Evolutionary conservation across 768 basidiomycete genomes (phyloP).

Genomic region (Rubroboletus satanas): DNA sequence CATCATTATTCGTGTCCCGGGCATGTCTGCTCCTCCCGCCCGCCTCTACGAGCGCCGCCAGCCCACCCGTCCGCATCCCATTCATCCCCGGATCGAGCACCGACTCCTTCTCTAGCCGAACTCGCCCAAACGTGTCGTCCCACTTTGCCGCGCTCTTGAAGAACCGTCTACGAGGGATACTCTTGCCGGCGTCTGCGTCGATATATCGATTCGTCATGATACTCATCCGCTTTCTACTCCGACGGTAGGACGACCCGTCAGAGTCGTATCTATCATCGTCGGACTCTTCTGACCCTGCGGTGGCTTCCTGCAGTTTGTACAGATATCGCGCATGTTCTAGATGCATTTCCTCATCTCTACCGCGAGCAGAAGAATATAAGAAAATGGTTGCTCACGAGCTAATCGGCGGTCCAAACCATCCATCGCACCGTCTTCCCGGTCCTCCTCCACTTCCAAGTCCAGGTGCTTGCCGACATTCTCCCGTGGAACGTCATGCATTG

Average conservation of each 20-base stretch:
- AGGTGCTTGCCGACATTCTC: conserved; percentile 64
- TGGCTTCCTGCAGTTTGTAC: conserved; percentile 53
- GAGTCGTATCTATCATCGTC: conserved; percentile 49
- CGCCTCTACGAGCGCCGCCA: conserved; percentile 25
- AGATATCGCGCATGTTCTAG: conserved; percentile 66
- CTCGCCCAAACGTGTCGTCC: conserved; percentile 29
- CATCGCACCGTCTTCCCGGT: conserved; percentile 34
- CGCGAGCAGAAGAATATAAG: not conserved
- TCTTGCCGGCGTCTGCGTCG: conserved; percentile 39
- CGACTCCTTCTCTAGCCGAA: conserved; percentile 22
- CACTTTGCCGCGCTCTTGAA: conserved; percentile 48
- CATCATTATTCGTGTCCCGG: conserved; percentile 17
- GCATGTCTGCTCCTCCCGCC: conserved; percentile 18
- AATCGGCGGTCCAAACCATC: conserved; percentile 67
- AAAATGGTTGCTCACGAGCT: conserved; percentile 53
- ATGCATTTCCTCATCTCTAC: not conserved
- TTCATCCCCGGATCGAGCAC: conserved; percentile 20
- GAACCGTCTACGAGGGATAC: conserved; percentile 46
- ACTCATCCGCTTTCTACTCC: conserved; percentile 60
- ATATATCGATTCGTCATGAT: conserved; percentile 58
- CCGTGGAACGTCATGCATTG: conserved; percentile 77
- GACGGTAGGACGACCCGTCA: conserved; percentile 41
- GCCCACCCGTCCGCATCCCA: conserved; percentile 9
- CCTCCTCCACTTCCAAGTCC: conserved; percentile 47
- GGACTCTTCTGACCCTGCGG: conserved; percentile 45